Base-by-base conservation (phyloP, 345 rosid species). In the Hypericum perforatum region DNA sequence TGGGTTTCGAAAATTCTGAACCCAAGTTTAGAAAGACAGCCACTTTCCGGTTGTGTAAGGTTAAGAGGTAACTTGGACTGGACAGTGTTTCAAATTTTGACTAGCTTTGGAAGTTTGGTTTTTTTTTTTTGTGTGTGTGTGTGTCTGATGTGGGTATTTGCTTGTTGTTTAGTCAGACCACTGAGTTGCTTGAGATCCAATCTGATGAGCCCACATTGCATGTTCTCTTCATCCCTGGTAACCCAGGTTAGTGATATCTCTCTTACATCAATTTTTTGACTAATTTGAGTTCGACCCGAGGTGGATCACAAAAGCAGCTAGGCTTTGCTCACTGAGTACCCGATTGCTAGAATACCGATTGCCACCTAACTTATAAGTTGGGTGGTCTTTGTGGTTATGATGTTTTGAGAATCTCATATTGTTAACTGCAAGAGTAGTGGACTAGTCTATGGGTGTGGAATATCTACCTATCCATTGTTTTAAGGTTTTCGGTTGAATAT, bases 141-240 rank as follows among this genome's bases (percentile, higher is more conserved):
- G 39, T 2, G 48, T 7, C 12, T 49, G 39, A 32, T 63, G 14
- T 57, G 65, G 32, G 11, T 59, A 16, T 60, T 56, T 40, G 45
- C 14, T 48, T 56, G 15, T 15, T 53, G 59, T 45, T 41, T 62
- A 86, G 98, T 56, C 74, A 43, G 43, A 72, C 75, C 45, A 81
- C 91, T 12, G 92, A 84, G 75, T 37, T 90, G 42, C 76, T 86
- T 51, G 95, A 85, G 64, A 64, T 91, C 68, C 60, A 47, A 45
- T 70, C 95, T 45, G 86, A 79, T 54, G 67, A 81, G 55, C 95
- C 89, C 37, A 61, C 39, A 49, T 54, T 82, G 52, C 78, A 74
- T 62, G 76, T 91, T 52, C 59, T 87, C 67, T 62, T 87, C 53
- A 71, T 86, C n/a, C 94, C 92, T 50, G 98, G 96, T 40, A 86